phyloP scores from a whole-genome alignment of 495 filamentous ascomycete species.

The Sordaria brevicollis region DNA sequence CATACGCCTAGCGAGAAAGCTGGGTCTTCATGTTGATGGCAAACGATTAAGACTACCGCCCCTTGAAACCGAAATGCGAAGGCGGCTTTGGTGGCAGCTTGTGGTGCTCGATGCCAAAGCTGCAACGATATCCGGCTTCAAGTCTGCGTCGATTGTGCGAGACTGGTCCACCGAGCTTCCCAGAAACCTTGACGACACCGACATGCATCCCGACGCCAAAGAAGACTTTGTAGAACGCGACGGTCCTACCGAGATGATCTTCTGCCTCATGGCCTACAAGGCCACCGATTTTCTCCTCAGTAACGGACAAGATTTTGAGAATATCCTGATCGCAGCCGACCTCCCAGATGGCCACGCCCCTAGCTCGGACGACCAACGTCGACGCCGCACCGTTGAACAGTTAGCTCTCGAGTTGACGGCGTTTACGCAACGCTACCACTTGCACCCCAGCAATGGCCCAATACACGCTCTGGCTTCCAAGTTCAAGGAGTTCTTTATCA shows the following conservation, averaged over 20 bases:
- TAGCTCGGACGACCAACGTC: slow-evolving; percentile 31
- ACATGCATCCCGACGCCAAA: slow-evolving; percentile 48
- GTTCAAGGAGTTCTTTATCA: slow-evolving; percentile 33
- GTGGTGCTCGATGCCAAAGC: slow-evolving; percentile 51
- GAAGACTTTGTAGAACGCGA: slow-evolving; percentile 40
- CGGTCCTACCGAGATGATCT: slow-evolving; percentile 59
- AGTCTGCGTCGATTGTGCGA: slow-evolving; percentile 40
- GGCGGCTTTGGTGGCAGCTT: slow-evolving; percentile 67
- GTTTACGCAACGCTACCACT: slow-evolving; percentile 40
- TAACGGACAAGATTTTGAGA: slow-evolving; percentile 28
- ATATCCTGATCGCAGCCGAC: slow-evolving; percentile 31
- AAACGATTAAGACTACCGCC: slow-evolving; percentile 53
- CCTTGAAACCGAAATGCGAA: slow-evolving; percentile 57
- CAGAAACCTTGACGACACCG: slow-evolving; percentile 47
- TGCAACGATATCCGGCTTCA: slow-evolving; percentile 53
- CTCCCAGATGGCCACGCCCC: slow-evolving; percentile 1
- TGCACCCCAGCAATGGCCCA: slow-evolving; percentile 49
- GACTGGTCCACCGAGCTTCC: slow-evolving; percentile 41
- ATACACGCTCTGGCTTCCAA: slow-evolving; percentile 46
- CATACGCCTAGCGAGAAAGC: slow-evolving; percentile 58
- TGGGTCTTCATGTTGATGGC: slow-evolving; percentile 65
- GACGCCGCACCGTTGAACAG: slow-evolving; percentile 37
- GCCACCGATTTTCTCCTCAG: slow-evolving; percentile 38
- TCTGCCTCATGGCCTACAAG: slow-evolving; percentile 46
- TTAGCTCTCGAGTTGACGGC: slow-evolving; percentile 32